These are phyloP conservation scores for Aureobasidium sp. DNA, from an alignment of 2,329 filamentous ascomycete genomes.

Conservation along the genomic window DNA sequence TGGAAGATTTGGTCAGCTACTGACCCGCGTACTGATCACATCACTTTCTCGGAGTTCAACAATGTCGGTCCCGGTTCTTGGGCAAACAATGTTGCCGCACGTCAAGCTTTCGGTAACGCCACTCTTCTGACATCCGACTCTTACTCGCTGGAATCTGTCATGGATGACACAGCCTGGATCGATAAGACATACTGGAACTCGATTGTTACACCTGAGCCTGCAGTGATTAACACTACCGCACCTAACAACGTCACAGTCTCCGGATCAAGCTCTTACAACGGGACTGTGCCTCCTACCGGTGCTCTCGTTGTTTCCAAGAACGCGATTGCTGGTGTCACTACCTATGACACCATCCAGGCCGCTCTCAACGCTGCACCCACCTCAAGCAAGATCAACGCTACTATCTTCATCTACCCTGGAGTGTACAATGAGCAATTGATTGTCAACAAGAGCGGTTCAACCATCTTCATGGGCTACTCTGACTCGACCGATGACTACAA, in stretches of 20 bases:
- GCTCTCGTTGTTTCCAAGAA: slow-evolving; percentile 44
- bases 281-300: slow-evolving; percentile 39
- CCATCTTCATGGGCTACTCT: slow-evolving; percentile 46
- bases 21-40: slow-evolving; percentile 29
- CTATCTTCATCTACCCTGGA: slow-evolving; percentile 47
- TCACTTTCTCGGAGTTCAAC: slow-evolving; percentile 29
- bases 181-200: slow-evolving; percentile 44
- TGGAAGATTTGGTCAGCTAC: slow-evolving; percentile 33
- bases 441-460: slow-evolving; percentile 42
- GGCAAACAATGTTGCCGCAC: slow-evolving; percentile 40
- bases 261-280: slow-evolving; percentile 34
- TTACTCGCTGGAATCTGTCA: slow-evolving; percentile 36
- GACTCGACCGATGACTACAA: slow-evolving; percentile 40
- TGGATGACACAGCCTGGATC: slow-evolving; percentile 44
- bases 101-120: slow-evolving; percentile 38
- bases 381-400: slow-evolving; percentile 40
- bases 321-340: slow-evolving; percentile 38
- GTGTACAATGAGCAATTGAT: slow-evolving; percentile 44
- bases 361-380: slow-evolving; percentile 40
- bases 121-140: slow-evolving; percentile 42
- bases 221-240: slow-evolving; percentile 24
- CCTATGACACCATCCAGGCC: slow-evolving; percentile 41
- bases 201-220: slow-evolving; percentile 38
- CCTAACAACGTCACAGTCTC: slow-evolving; percentile 32
- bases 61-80: slow-evolving; percentile 34